Evolutionary conservation across 2,329 filamentous ascomycete genomes (phyloP), one percentile per base, ranked within the genome.

Genomic region (Epichloe brachyelytri): DNA sequence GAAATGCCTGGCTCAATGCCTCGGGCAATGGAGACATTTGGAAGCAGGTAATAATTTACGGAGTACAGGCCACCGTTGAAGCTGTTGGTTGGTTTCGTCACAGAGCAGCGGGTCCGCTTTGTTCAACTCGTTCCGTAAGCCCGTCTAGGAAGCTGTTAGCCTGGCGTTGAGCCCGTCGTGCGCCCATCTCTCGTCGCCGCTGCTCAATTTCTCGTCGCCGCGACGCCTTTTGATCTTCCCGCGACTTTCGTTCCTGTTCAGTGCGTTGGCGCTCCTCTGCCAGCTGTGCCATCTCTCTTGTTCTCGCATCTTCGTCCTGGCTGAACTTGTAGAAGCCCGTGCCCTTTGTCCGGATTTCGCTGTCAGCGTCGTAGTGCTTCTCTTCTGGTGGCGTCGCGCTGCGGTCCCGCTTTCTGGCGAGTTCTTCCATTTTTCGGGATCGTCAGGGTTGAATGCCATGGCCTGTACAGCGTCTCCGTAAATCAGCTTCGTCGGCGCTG

Each of bases 271-370:
- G 74, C 64, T 88, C 82, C 58, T 75, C 72, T 56, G 80, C 77
- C 51, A 96, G 70, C 43, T 75, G 77, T 57, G 79, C 75, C 87
- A 97, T 95, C 74, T 97, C 87, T 46, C 60, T 60, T 60, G 68
- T 67, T 62, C 83, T 73, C 56, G 74, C 72, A 57, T 78, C 81
- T 62, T 85, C 82, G 65, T 95, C 85, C 57, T 78, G 79, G 53
- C 84, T 88, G 64, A 98, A 97, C 51, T 85, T 82, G 71, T 89
- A 96, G 69, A 97, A 98, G 0, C 87, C 93, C 0, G 86, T 87
- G 4, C 93, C 93, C 60, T 93, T 91, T 43, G 81, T 88, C 54
- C 93, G 76, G 46, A 95, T 82, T 74, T 98, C 93, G 54, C 77
- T 77, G 54, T 79, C 78, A 1, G 88, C 88, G 65, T 96, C 86